Conservation (phyloP, 345 rosid species). For the Citrus sinensis region DVS_A1.0 CM039165.1:32006501-32007000, state of each 20-base stretch:
- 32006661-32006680: conserved; percentile 1
- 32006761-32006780: not conserved
- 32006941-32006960: conserved; percentile 77
- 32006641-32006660: not conserved
- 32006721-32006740: not conserved
- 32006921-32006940: conserved; percentile 83
- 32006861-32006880: conserved; percentile 3
- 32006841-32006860: not conserved
- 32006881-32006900: conserved; percentile 90
- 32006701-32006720: not conserved
- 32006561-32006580: not conserved
- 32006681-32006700: not conserved
- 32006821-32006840: conserved; percentile 13
- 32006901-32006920: conserved; percentile 92
- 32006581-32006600: not conserved
- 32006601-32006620: not conserved
- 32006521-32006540: not conserved
- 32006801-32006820: conserved; percentile 14
- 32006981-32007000: conserved; percentile 83
- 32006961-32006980: conserved; percentile 82
- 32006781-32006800: not conserved
- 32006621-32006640: conserved; percentile 2
- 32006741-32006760: not conserved
- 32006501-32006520: conserved; percentile 1
- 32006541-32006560: not conserved